Percentiles rank a stretch among this genome's conserved stretches.
Conservation (phyloP, 2,329 filamentous ascomycete species). For the Epichloe glyceriae region DNA sequence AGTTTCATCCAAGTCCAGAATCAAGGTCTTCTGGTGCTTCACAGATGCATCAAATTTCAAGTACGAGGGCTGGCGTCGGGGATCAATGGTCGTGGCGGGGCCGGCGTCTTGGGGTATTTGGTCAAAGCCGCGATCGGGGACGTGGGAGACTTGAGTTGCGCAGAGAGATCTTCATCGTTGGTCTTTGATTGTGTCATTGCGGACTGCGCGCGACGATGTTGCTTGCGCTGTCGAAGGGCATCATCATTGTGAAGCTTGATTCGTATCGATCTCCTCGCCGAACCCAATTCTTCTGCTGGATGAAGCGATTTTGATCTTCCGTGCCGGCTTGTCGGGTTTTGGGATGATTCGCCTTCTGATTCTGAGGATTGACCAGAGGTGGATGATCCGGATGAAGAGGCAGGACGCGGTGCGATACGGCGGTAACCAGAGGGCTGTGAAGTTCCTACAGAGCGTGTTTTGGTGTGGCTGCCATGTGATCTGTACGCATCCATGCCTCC, state of each 20-base stretch:
- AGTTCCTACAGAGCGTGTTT: slow-evolving; percentile 1
- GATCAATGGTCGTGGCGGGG: slow-evolving; percentile 79
- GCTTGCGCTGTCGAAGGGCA: slow-evolving; percentile 57
- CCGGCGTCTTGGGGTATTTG: slow-evolving; percentile 80
- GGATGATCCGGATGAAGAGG: slow-evolving; percentile 25
- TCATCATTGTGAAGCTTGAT: slow-evolving; percentile 85
- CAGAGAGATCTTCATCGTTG: slow-evolving; percentile 45
- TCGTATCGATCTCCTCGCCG: slow-evolving; percentile 67
- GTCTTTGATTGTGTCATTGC: slow-evolving; percentile 29
- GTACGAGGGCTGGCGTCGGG: slow-evolving; percentile 86
- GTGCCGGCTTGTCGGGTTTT: slow-evolving; percentile 30
- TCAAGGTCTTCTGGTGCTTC: slow-evolving; percentile 76
- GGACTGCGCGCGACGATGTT: slow-evolving; percentile 48
- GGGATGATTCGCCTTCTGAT: slow-evolving; percentile 46
- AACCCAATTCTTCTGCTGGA: slow-evolving; percentile 47
- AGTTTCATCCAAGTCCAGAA: slow-evolving; percentile 92
- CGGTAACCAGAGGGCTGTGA: slow-evolving; percentile 15
- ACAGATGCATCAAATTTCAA: slow-evolving; percentile 44
- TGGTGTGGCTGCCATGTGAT: not conserved
- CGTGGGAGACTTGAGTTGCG: slow-evolving; percentile 85
- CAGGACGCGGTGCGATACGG: slow-evolving; percentile 14
- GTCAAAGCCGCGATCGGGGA: slow-evolving; percentile 68
- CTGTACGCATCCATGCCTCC: slow-evolving; percentile 17
- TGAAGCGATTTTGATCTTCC: slow-evolving; percentile 50
- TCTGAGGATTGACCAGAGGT: slow-evolving; percentile 61